phyloP scores from a whole-genome alignment of 805 yeast species.

The Limtongia smithiae region DNA sequence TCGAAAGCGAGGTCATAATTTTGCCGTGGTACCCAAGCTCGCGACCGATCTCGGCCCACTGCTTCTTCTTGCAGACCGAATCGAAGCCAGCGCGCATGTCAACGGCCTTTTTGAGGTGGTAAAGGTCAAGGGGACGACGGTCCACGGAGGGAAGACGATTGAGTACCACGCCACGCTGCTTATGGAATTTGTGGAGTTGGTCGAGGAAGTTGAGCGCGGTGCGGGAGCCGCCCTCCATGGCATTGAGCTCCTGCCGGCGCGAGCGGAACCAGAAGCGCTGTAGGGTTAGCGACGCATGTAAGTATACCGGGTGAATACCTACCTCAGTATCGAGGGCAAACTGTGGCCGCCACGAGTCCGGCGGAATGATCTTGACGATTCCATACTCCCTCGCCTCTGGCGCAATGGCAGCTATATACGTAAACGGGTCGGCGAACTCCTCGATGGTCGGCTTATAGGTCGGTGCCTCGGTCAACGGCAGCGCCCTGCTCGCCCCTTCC shows the following conservation, averaged over 20 bases:
- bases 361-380: slow-evolving; percentile 71
- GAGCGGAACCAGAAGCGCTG: slow-evolving; percentile 36
- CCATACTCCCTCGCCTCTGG: slow-evolving; percentile 60
- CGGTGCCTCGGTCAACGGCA: slow-evolving; percentile 50
- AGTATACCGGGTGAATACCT: not conserved
- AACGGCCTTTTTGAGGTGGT: slow-evolving; percentile 34
- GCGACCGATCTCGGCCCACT: slow-evolving; percentile 81
- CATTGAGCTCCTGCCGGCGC: slow-evolving; percentile 37
- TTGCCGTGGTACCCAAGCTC: slow-evolving; percentile 74
- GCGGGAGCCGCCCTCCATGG: slow-evolving; percentile 39
- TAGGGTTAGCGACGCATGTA: not conserved
- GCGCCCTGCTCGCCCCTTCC: slow-evolving; percentile 4
- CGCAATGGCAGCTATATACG: slow-evolving; percentile 54
- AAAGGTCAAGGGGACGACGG: slow-evolving; percentile 33
- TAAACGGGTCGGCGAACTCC: slow-evolving; percentile 62
- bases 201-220: slow-evolving; percentile 37
- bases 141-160: slow-evolving; percentile 32
- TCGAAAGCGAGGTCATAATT: slow-evolving; percentile 66
- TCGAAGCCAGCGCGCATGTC: slow-evolving; percentile 33
- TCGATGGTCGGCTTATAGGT: slow-evolving; percentile 51
- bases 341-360: slow-evolving; percentile 45
- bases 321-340: slow-evolving; percentile 37
- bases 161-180: slow-evolving; percentile 29
- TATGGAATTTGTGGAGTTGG: slow-evolving; percentile 37
- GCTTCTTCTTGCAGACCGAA: slow-evolving; percentile 31